Evolutionary conservation across 306 rosid species (phyloP), one percentile per base, ranked within the genome.

Genomic region (Elaeagnus macrophylla): DNA sequence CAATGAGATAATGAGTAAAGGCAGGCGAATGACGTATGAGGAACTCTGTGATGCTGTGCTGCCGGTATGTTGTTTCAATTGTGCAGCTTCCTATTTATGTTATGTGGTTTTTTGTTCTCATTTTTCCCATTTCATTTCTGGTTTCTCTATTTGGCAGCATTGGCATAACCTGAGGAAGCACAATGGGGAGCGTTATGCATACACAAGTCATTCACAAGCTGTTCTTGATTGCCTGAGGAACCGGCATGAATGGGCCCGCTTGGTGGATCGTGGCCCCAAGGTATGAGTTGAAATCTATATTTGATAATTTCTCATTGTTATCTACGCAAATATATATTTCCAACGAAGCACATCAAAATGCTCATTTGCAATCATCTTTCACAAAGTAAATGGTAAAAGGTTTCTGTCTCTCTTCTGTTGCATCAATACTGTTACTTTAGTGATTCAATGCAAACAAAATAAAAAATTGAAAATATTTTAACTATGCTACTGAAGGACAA

Each of bases 211-310:
- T 60, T 91, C 96, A 49, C 97, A 91, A 72, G 96, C 96, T 55
- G 97, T 91, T 78, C 89, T 91, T 60, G 97, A 91, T 76, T 86
- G 97, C 76, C 73, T 87, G 70, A 79, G 95, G 76, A 91, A 91
- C 66, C 84, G 93, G 41, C 93, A 77, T 62, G 96, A 84, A 78
- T 91, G 99, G 99, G 96, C 99, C 39, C 82, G 88, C 51, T 65
- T 91, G 80, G 96, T 87, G 55, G 95, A 91, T 67, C 96, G 96
- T 42, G 97, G 96, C 73, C 96, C 96, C 6, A 91, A 91, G 96
- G 99, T 91, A 85, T 36, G 72, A 14, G 39, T 48, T 40, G 45
- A 52, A 62, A 45, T 48, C 62, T 42, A 39, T 51, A 47, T 10
- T 47, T 8, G 53, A 60, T 20, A 8, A 7, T n/a, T 47, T 16